Evolutionary conservation across 495 filamentous ascomycete genomes (phyloP), one percentile per base, ranked within the genome.

Genomic region (Neurospora sp.): DNA sequence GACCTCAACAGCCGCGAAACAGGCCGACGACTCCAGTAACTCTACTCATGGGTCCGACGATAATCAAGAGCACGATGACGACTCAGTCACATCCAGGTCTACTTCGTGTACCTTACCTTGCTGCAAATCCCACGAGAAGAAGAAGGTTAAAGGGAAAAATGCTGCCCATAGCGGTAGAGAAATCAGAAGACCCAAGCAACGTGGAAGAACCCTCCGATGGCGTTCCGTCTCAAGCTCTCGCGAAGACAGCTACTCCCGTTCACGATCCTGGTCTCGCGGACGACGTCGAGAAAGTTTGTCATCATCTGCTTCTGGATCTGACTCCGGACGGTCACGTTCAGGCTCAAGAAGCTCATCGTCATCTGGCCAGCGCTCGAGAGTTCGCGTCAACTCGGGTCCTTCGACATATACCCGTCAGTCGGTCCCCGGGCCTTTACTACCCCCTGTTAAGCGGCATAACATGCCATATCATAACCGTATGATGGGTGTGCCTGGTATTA

Each of bases 191-290:
- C 27, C 22, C 1, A 31, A 35, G 3, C 53, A 35, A 14, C 53
- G 53, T 31, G 53, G 53, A 9, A 35, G 53, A 65, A 31, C 14
- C 42, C 70, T 78, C 6, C 74, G 73, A 31, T 75, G 74, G n/a
- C 73, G 73, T 31, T 76, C 76, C 31, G 73, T 47, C 16, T 74
- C 78, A 18, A 42, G 69, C 2, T 76, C 75, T 41, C 69, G 59
- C 3, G 70, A 71, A 42, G 69, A 72, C 12, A 68, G 59, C 8
- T 69, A 65, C 18, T 75, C 76, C 8, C 76, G 76, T 8, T 84
- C 83, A 8, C 78, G 77, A 9, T 82, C 83, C 18, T 74, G 74
- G 5, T 83, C 81, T 1, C 75, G 71, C 16, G 53, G 53, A 31
- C 53, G 22, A 0, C 14, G 53, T 31, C 53, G 22, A 1, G 78